Evolutionary conservation across 2,329 filamentous ascomycete genomes (phyloP).

Genomic region (Ophiosphaerella herpotricha): DNA sequence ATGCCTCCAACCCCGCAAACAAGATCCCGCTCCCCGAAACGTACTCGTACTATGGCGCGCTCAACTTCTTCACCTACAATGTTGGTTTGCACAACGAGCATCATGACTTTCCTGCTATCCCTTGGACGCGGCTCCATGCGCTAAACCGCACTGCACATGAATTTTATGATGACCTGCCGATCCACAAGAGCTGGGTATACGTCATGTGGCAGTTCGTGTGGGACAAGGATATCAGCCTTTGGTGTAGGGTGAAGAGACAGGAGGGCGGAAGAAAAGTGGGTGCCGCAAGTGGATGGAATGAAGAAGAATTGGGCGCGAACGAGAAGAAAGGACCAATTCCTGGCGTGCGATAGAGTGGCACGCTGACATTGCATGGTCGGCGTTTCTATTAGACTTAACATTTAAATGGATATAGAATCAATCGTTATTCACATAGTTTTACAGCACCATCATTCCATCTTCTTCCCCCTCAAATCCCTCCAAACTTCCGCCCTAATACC

Average conservation of each 20-base stretch:
- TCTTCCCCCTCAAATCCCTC: constrained; percentile 19
- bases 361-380: neutral
- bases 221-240: constrained; percentile 87
- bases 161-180: constrained; percentile 87
- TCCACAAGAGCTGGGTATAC: constrained; percentile 86
- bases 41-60: constrained; percentile 91
- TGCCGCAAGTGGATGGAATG: constrained; percentile 48
- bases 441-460: neutral
- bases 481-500: constrained; percentile 19
- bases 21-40: constrained; percentile 76
- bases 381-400: neutral
- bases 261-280: constrained; percentile 71
- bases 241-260: constrained; percentile 89
- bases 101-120: constrained; percentile 96
- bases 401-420: neutral
- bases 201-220: constrained; percentile 96
- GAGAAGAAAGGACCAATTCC: constrained; percentile 54
- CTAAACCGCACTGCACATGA: constrained; percentile 82
- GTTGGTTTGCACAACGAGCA: constrained; percentile 98
- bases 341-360: constrained; percentile 33
- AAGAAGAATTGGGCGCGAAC: constrained; percentile 55
- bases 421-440: neutral
- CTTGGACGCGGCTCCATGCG: constrained; percentile 83
- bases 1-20: constrained; percentile 59
- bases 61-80: constrained; percentile 95